Percentiles rank a stretch among this genome's conserved stretches.
These are phyloP conservation scores for Pichia sp. DNA, from an alignment of 1,139 yeast genomes.

Conservation along the genomic window DNA sequence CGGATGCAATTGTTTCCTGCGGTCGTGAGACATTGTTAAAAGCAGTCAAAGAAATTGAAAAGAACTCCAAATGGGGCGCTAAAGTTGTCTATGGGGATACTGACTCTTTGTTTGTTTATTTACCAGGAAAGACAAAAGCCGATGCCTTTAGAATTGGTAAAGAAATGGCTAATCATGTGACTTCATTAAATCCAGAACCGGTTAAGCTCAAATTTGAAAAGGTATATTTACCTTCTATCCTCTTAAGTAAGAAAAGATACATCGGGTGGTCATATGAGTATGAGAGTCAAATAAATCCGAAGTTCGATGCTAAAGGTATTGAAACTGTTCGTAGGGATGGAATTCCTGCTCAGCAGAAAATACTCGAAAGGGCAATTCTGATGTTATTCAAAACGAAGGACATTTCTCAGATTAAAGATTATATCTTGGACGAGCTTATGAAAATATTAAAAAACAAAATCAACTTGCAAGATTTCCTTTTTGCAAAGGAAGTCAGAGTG, in stretches of 20 bases:
- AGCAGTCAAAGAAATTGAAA: conserved; percentile 67
- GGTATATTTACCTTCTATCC: conserved; percentile 80
- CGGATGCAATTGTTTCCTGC: conserved; percentile 89
- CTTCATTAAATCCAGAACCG: conserved; percentile 75
- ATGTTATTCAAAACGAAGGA: conserved; percentile 70
- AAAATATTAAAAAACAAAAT: conserved; percentile 61
- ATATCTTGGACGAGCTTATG: conserved; percentile 58
- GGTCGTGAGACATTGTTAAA: conserved; percentile 78
- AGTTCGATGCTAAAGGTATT: conserved; percentile 92
- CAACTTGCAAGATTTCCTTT: conserved; percentile 77
- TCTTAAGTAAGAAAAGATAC: conserved; percentile 82
- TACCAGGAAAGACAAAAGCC: conserved; percentile 72
- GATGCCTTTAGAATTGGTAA: conserved; percentile 78
- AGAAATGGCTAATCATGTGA: conserved; percentile 59
- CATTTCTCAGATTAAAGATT: conserved; percentile 62
- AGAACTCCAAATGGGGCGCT: conserved; percentile 65
- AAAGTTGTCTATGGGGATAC: conserved; percentile 97
- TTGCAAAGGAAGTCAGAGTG: conserved; percentile 82
- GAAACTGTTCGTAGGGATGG: conserved; percentile 95
- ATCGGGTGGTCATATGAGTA: conserved; percentile 78
- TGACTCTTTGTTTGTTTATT: conserved; percentile 83
- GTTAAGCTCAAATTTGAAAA: conserved; percentile 83
- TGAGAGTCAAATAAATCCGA: conserved; percentile 50
- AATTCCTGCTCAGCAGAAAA: conserved; percentile 83
- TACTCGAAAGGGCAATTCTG: conserved; percentile 65